Evolutionary conservation across 805 yeast species (phyloP).

Genomic region (Saturnispora hagleri): DNA sequence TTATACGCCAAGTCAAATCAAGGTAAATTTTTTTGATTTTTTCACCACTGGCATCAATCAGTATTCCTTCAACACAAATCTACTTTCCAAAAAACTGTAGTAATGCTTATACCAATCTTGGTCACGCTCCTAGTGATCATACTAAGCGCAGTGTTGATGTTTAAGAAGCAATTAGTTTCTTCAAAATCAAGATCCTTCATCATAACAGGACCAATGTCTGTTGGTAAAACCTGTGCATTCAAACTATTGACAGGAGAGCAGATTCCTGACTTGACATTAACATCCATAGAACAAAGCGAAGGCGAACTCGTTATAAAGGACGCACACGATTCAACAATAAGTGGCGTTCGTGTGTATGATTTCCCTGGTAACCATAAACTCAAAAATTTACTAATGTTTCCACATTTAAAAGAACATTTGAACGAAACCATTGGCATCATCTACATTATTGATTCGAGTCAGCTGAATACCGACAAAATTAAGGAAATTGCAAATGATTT

Average conservation of each 20-base stretch:
- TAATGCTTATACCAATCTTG: constrained; percentile 9
- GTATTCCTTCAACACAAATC: neutral
- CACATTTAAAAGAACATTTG: constrained; percentile 35
- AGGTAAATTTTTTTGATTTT: neutral
- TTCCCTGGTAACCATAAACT: constrained; percentile 86
- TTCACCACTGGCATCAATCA: neutral
- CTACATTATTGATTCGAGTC: constrained; percentile 67
- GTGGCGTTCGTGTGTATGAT: constrained; percentile 51
- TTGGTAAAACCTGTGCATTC: constrained; percentile 21
- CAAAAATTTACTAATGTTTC: constrained; percentile 42
- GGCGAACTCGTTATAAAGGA: constrained; percentile 27
- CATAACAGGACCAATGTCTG: constrained; percentile 16
- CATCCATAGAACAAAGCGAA: constrained; percentile 41
- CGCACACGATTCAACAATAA: constrained; percentile 22
- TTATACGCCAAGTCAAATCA: neutral
- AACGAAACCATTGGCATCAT: constrained; percentile 54
- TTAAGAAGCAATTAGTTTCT: constrained; percentile 9
- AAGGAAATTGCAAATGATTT: constrained; percentile 49
- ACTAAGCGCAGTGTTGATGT: constrained; percentile 10
- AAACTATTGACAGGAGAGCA: constrained; percentile 15
- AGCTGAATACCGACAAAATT: constrained; percentile 41
- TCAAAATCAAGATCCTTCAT: constrained; percentile 13
- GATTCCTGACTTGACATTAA: constrained; percentile 32
- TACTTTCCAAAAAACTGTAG: neutral
- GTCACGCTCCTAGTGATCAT: constrained; percentile 9